A percentile compares a stretch with the other conserved stretches of the same genome.
Conservation (phyloP, 1,139 yeast species). For the Pichia norvegensis region DNA sequence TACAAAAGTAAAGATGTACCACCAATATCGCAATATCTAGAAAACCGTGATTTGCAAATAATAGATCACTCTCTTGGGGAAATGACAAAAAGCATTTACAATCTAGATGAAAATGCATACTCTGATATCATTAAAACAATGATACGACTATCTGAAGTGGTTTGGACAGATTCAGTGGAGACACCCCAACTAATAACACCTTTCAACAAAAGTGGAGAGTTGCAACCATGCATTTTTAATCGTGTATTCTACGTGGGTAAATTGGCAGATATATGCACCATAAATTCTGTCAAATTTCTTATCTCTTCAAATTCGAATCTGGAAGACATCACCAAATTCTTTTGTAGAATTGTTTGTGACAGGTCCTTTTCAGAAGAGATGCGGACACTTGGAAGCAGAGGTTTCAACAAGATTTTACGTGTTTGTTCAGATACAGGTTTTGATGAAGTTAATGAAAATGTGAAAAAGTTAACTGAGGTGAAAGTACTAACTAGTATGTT, state of each 20-base stretch:
- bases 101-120: slow-evolving; percentile 46
- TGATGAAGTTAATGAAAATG: slow-evolving; percentile 10
- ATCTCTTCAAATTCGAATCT: slow-evolving; percentile 37
- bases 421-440: slow-evolving; percentile 43
- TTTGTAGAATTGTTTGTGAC: slow-evolving; percentile 38
- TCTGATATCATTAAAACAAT: slow-evolving; percentile 38
- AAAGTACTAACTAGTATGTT: slow-evolving; percentile 35
- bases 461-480: slow-evolving; percentile 26
- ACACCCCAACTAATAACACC: slow-evolving; percentile 17
- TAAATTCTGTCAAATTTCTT: slow-evolving; percentile 45
- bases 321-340: slow-evolving; percentile 38
- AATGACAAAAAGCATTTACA: slow-evolving; percentile 52
- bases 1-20: slow-evolving; percentile 32
- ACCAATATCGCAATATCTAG: slow-evolving; percentile 30
- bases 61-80: slow-evolving; percentile 52
- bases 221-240: slow-evolving; percentile 37
- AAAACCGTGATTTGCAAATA: slow-evolving; percentile 40
- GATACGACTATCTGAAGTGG: slow-evolving; percentile 35
- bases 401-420: slow-evolving; percentile 44
- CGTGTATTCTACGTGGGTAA: slow-evolving; percentile 35
- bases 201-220: slow-evolving; percentile 11
- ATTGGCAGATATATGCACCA: slow-evolving; percentile 38
- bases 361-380: slow-evolving; percentile 34
- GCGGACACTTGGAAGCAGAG: slow-evolving; percentile 40
- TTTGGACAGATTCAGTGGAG: slow-evolving; percentile 4